A percentile compares a stretch with the other conserved stretches of the same genome.
Evolutionary conservation across 2,329 filamentous ascomycete species (phyloP).

Genomic region (Fusarium kyushuense): DNA sequence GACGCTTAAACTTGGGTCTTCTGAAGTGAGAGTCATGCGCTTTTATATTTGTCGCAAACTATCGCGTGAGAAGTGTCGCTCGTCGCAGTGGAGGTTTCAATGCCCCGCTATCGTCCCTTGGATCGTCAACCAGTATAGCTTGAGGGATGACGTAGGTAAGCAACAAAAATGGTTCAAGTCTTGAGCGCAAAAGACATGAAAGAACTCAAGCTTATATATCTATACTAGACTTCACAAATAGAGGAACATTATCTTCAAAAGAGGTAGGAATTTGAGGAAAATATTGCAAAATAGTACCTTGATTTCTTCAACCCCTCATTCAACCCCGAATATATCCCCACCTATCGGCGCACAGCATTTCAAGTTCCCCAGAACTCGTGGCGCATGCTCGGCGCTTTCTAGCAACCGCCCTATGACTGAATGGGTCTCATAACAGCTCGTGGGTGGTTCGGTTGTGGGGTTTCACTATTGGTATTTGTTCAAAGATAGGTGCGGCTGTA

Average conservation of each 20-base stretch:
- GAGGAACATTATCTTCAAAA: background rate
- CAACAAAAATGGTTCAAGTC: background rate
- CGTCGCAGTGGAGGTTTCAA: conserved; percentile 40
- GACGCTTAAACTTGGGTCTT: background rate
- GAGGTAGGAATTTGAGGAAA: background rate
- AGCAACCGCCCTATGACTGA: conserved; percentile 25
- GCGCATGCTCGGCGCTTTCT: conserved; percentile 31
- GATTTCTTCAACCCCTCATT: conserved; percentile 22
- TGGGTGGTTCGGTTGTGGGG: conserved; percentile 28
- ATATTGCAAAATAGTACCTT: background rate
- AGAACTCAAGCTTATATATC: background rate
- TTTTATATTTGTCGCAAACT: conserved; percentile 28
- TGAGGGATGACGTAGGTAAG: conserved; percentile 36
- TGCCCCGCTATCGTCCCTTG: conserved; percentile 46
- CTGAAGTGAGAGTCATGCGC: background rate
- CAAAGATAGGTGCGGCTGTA: conserved; percentile 33
- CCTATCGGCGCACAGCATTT: conserved; percentile 42
- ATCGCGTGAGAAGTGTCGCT: conserved; percentile 39
- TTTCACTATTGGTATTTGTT: conserved; percentile 8
- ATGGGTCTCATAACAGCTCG: background rate
- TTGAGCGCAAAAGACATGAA: background rate
- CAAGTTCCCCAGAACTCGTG: conserved; percentile 29
- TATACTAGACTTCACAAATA: background rate
- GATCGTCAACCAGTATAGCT: conserved; percentile 25
- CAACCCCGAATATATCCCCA: conserved; percentile 44